Percentiles rank a stretch among this genome's conserved stretches.
Evolutionary conservation across 305 asterid species (phyloP).

Genomic region (Solanum hybrid): DNA sequence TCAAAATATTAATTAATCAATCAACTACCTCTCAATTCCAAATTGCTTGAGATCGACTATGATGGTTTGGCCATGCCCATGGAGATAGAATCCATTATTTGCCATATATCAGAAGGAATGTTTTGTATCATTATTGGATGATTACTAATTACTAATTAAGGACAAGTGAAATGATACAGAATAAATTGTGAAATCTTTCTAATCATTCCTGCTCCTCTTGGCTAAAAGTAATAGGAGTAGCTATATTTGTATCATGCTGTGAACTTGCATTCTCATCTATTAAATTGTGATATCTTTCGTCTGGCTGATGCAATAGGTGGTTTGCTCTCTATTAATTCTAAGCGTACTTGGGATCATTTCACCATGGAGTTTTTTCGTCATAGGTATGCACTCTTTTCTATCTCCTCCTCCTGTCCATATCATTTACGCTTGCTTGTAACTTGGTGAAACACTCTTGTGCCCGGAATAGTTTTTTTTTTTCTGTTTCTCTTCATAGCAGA

Average conservation of each 20-base stretch:
- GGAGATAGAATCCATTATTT: neutral
- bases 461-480: neutral
- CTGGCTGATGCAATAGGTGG: constrained; percentile 48
- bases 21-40: neutral
- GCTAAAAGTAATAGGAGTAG: neutral
- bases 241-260: neutral
- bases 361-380: constrained; percentile 31
- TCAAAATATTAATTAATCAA: neutral
- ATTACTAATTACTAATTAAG: neutral
- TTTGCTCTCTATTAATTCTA: constrained; percentile 41
- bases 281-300: neutral
- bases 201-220: neutral
- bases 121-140: neutral
- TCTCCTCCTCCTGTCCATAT: neutral
- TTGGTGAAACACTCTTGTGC: neutral
- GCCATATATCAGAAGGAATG: neutral
- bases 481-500: neutral
- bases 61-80: neutral
- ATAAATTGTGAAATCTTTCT: neutral
- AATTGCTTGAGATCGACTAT: neutral
- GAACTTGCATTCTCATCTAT: constrained; percentile 1
- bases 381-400: constrained; percentile 41
- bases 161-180: neutral
- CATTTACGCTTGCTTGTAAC: neutral
- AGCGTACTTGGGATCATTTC: constrained; percentile 72